Conservation (phyloP, 148 eudicot species). For the Spergularia marina region DNA sequence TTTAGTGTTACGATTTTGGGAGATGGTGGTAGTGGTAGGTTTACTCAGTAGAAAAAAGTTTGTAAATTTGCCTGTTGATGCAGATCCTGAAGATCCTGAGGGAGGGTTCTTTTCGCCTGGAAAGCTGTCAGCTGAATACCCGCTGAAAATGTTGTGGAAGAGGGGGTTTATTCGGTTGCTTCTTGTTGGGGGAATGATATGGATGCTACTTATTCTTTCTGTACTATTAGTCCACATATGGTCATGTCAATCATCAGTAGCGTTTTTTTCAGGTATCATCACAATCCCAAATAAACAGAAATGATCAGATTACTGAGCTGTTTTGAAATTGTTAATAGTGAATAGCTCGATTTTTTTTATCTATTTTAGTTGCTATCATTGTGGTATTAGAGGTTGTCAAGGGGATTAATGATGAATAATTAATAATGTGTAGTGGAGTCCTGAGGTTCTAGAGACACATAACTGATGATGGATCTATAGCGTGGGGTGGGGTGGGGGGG, state of each 20-base stretch:
- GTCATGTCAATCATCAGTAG: conserved; percentile 91
- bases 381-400: not conserved
- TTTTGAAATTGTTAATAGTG: not conserved
- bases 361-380: not conserved
- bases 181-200: conserved; percentile 79
- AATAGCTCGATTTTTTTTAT: not conserved
- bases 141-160: conserved; percentile 71
- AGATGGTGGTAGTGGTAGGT: not conserved
- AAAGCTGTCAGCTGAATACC: conserved; percentile 47
- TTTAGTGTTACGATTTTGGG: not conserved
- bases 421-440: not conserved
- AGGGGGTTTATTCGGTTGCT: conserved; percentile 78
- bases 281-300: not conserved
- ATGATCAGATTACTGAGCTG: too few relatives aligned
- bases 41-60: not conserved
- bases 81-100: conserved; percentile 48
- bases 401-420: not conserved
- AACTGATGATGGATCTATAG: not conserved
- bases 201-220: conserved; percentile 81
- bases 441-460: not conserved
- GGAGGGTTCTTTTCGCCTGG: conserved; percentile 39
- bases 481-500: not conserved
- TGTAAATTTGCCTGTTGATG: conserved; percentile 25
- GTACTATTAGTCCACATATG: conserved; percentile 73
- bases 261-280: conserved; percentile 82